Base-by-base conservation (phyloP, 2,329 filamentous ascomycete species). In the Drechmeria coniospora region DNA sequence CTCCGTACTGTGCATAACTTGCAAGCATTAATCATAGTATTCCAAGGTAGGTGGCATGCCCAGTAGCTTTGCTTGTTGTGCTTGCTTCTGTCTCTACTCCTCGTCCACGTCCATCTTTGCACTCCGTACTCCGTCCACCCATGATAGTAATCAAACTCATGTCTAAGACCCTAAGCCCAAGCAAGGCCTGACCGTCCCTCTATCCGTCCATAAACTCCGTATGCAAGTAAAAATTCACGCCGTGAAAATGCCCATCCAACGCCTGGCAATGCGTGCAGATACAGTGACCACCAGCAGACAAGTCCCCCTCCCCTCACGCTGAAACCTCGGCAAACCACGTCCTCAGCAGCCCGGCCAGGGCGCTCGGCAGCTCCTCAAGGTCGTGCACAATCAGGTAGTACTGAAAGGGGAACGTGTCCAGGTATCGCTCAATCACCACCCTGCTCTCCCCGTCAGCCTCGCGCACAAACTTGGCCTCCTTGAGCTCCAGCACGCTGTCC, bases 381-480 rank as follows among this genome's bases (percentile, higher is more conserved):
- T 95, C 74, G 39, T 87, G 75, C 32, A 98, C 90, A 40, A 98
- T 82, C 31, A 98, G 59, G 50, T 95, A 99, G 59, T 94, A 98
- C 50, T 79, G 75, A 58, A 99, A 99, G 0, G 92, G 90, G 53
- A 98, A 98, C 6, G 75, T 79, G 51, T 98, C 92, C 41, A 98
- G 68, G 50, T 98, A 98, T 44, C 81, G 74, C 59, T 83, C 79
- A 51, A 92, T 84, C 43, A 78, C 76, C 31, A 94, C 70, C 44
- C 74, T 68, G 35, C 75, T 57, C 57, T 74, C 57, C 51, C 68
- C 54, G 40, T 54, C 62, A 45, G 21, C 26, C 15, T 81, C 75
- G 33, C 67, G 68, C 37, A 78, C 69, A 46, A 95, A 94, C 47
- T 74, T 74, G 21, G 84, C 87, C 53, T 84, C 78, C 50, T 84